Conservation (phyloP, 1,139 yeast genomes). For the Taphrina wiesneri region DNA sequence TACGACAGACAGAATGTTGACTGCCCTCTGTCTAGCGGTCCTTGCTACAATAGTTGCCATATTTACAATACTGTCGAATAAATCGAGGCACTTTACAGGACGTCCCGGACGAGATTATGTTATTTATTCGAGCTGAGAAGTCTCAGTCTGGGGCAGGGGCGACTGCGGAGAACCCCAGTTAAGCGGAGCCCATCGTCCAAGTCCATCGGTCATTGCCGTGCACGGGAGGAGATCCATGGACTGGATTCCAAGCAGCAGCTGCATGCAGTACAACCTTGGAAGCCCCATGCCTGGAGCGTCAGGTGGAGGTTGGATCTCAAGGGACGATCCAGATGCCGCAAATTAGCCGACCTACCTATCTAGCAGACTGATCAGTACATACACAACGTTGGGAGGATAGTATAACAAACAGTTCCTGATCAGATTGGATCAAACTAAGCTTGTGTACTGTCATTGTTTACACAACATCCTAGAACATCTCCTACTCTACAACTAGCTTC, state of each 20-base stretch:
- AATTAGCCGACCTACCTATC: not conserved
- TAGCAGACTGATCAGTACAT: not conserved
- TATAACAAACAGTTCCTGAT: not conserved
- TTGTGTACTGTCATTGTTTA: too few species aligned
- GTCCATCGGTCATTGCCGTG: not conserved
- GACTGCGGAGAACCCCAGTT: slow-evolving; percentile 4
- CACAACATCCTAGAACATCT: too few species aligned
- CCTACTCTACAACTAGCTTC: too few species aligned
- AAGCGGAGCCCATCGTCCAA: slow-evolving; percentile 3
- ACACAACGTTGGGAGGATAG: not conserved
- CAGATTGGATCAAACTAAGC: not conserved
- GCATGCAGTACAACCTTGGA: too few species aligned
- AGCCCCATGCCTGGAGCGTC: too few species aligned
- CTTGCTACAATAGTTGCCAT: slow-evolving; percentile 32
- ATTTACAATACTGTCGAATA: not conserved
- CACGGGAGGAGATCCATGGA: not conserved
- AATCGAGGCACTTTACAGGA: not conserved
- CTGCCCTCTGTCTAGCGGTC: slow-evolving; percentile 26
- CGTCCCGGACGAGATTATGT: too few species aligned
- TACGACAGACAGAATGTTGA: slow-evolving; percentile 27
- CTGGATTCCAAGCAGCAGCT: too few species aligned
- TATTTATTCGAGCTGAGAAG: not conserved
- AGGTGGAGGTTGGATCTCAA: too few species aligned
- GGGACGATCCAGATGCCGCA: not conserved
- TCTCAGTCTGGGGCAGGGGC: not conserved